Percentiles rank a stretch among this genome's conserved stretches.
Conservation (phyloP, 1,284 basidiomycete species). For the Sutorius eximius region DNA sequence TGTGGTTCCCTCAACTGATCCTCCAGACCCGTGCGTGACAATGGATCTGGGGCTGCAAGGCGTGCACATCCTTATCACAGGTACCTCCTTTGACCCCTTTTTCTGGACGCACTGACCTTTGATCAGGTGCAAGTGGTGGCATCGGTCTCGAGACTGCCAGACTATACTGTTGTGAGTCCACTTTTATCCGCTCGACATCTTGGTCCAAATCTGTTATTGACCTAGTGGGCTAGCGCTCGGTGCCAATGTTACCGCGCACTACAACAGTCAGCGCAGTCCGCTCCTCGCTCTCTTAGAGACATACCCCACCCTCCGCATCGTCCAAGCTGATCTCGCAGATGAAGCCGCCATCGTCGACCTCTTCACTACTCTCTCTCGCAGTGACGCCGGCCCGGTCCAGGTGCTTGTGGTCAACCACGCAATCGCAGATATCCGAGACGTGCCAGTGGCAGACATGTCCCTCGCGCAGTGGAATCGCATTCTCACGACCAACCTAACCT, state of each 20-base stretch:
- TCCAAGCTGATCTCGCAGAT: conserved; percentile 60
- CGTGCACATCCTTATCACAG: conserved; percentile 41
- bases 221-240: conserved; percentile 51
- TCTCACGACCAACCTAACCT: conserved; percentile 62
- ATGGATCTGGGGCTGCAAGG: conserved; percentile 39
- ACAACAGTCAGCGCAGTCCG: conserved; percentile 52
- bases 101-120: not conserved
- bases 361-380: conserved; percentile 36
- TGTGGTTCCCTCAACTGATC: not conserved
- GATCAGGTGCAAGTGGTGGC: conserved; percentile 63
- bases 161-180: conserved; percentile 50
- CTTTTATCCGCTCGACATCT: not conserved
- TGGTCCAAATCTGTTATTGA: not conserved
- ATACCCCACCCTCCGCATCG: conserved; percentile 38
- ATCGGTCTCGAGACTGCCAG: conserved; percentile 61
- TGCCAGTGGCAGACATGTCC: conserved; percentile 57
- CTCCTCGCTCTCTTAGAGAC: conserved; percentile 45
- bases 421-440: conserved; percentile 46
- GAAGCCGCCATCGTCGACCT: conserved; percentile 50
- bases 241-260: conserved; percentile 72
- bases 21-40: not conserved
- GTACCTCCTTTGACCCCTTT: conserved; percentile 8
- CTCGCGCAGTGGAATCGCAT: conserved; percentile 66
- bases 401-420: conserved; percentile 67
- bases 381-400: conserved; percentile 43